Conservation (phyloP, 2,329 filamentous ascomycete genomes). For the Penicillium sp. region DNA sequence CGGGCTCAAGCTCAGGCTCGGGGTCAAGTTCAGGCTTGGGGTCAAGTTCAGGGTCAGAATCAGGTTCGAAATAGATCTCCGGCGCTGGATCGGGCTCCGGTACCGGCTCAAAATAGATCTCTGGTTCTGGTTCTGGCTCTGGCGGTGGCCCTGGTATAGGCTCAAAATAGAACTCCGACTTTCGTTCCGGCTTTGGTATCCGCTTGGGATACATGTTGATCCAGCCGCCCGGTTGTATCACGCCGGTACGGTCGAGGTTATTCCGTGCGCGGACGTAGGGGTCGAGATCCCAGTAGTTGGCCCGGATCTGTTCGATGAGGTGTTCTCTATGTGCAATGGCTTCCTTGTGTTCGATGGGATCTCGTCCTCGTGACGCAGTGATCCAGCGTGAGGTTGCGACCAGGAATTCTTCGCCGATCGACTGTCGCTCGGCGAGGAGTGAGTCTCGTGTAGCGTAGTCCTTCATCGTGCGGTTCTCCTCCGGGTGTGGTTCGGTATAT, state of each 20-base stretch:
- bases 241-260: constrained; percentile 77
- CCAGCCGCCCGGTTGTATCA: constrained; percentile 53
- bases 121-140: neutral
- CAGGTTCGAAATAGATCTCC: too few species aligned
- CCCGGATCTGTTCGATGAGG: constrained; percentile 66
- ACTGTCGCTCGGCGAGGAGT: constrained; percentile 65
- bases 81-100: neutral
- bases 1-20: neutral
- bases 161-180: neutral
- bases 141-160: too few species aligned
- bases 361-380: constrained; percentile 49
- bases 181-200: neutral
- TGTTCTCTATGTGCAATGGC: constrained; percentile 62
- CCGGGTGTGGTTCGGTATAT: constrained; percentile 75
- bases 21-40: too few species aligned
- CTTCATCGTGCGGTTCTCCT: constrained; percentile 76
- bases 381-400: constrained; percentile 77
- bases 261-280: constrained; percentile 80
- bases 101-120: neutral
- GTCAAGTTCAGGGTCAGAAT: too few species aligned
- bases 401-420: constrained; percentile 74
- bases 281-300: constrained; percentile 87
- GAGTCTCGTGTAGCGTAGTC: constrained; percentile 64
- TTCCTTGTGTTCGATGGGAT: constrained; percentile 48
- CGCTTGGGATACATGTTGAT: constrained; percentile 68